Conservation (phyloP, 805 yeast genomes). For the Nakazawaea siamensis region DNA sequence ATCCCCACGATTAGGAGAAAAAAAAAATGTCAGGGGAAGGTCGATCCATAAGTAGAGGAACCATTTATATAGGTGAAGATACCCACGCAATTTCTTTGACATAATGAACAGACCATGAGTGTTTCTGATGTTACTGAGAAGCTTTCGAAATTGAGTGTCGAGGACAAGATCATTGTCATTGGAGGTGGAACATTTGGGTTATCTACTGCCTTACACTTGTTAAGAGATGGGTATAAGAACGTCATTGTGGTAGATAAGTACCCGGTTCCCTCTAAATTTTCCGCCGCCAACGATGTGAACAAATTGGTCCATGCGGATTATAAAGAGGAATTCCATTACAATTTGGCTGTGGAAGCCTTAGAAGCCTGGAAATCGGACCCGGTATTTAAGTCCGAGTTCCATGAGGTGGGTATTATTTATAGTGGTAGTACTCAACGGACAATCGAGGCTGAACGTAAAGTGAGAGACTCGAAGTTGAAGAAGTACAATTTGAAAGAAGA, state of each 20-base stretch:
- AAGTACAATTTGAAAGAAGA: background rate
- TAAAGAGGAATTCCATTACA: conserved; percentile 17
- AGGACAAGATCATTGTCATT: conserved; percentile 12
- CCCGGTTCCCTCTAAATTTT: conserved; percentile 23
- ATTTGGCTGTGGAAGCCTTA: conserved; percentile 21
- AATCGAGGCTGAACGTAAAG: background rate
- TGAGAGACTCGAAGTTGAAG: conserved; percentile 3
- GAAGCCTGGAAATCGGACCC: conserved; percentile 20
- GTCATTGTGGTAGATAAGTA: conserved; percentile 18
- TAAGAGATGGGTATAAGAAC: conserved; percentile 14
- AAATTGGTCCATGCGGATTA: conserved; percentile 26
- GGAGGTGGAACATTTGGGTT: conserved; percentile 29
- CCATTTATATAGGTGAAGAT: no score
- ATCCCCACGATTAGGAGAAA: no score
- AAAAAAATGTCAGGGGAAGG: background rate
- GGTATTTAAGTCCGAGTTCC: conserved; percentile 14
- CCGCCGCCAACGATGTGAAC: conserved; percentile 25
- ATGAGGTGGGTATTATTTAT: conserved; percentile 22
- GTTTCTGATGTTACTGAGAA: background rate
- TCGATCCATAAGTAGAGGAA: background rate
- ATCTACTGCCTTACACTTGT: conserved; percentile 21
- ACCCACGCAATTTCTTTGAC: no score
- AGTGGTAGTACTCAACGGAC: conserved; percentile 8
- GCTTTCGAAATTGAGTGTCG: background rate
- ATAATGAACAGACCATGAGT: no score